A percentile compares a stretch with the other conserved stretches of the same genome.
Evolutionary conservation across 2,329 filamentous ascomycete species (phyloP).

Genomic region (Acrocalymma vagum): DNA sequence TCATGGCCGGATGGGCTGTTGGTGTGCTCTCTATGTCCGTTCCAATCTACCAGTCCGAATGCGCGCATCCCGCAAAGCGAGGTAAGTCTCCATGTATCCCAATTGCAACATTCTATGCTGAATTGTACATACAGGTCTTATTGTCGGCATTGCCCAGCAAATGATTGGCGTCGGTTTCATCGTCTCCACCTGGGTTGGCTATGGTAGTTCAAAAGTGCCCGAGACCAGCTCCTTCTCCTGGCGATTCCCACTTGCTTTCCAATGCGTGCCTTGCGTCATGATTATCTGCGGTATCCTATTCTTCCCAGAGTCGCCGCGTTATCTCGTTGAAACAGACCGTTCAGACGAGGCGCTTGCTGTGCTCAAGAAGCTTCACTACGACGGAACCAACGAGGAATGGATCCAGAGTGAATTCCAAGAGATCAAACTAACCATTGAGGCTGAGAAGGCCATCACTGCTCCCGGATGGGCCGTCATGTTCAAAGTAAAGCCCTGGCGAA

Average conservation of each 20-base stretch:
- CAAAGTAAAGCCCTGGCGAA: conserved; percentile 66
- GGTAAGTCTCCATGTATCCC: conserved; percentile 41
- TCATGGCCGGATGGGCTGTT: conserved; percentile 67
- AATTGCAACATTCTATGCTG: not conserved
- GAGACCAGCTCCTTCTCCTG: conserved; percentile 48
- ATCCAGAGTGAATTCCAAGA: conserved; percentile 67
- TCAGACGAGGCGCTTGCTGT: conserved; percentile 61
- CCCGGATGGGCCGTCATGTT: conserved; percentile 67
- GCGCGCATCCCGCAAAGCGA: conserved; percentile 66
- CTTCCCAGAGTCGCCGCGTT: conserved; percentile 49
- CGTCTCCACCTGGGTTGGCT: conserved; percentile 63
- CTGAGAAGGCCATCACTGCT: conserved; percentile 63
- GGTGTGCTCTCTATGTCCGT: conserved; percentile 67
- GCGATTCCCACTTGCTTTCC: conserved; percentile 57
- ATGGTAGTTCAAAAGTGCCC: conserved; percentile 48
- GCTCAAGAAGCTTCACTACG: conserved; percentile 61
- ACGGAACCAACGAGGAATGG: conserved; percentile 64
- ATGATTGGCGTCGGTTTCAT: conserved; percentile 67
- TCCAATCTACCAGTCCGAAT: conserved; percentile 71
- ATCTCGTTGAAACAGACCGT: conserved; percentile 57
- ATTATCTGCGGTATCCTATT: conserved; percentile 54
- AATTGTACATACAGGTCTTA: conserved; percentile 44
- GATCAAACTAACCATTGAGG: conserved; percentile 69
- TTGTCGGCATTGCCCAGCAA: conserved; percentile 66
- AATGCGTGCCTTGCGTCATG: conserved; percentile 54